Percentiles rank a stretch among this genome's conserved stretches.
Evolutionary conservation across 2,329 filamentous ascomycete genomes (phyloP).

Genomic region (Xylaria sp.): DNA sequence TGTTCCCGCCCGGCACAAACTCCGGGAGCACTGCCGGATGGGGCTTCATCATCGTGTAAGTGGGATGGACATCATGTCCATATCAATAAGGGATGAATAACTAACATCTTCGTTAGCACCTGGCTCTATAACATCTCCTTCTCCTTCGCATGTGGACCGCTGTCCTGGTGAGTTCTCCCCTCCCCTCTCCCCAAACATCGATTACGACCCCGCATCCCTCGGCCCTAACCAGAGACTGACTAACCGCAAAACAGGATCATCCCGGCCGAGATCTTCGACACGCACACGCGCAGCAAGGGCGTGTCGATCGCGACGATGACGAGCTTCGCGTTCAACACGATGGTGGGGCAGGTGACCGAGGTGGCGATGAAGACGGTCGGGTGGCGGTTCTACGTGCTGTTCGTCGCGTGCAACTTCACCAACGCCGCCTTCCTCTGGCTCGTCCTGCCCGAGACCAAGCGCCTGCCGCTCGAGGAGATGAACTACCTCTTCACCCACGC

Average conservation of each 20-base stretch:
- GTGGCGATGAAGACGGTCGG: conserved; percentile 56
- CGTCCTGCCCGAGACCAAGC: conserved; percentile 66
- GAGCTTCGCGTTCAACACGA: conserved; percentile 72
- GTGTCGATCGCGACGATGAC: conserved; percentile 75
- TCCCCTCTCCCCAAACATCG: not conserved
- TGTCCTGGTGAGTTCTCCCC: conserved; percentile 45
- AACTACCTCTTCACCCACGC: conserved; percentile 65
- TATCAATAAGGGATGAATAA: not conserved
- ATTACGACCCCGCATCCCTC: not conserved
- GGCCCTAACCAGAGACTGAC: conserved; percentile 40
- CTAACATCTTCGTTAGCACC: conserved; percentile 48
- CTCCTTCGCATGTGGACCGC: conserved; percentile 69
- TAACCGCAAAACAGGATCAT: conserved; percentile 47
- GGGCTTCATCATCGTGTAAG: conserved; percentile 70
- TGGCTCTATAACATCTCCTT: conserved; percentile 84
- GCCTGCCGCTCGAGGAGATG: conserved; percentile 68
- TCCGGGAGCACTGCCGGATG: conserved; percentile 61
- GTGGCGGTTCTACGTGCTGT: conserved; percentile 62
- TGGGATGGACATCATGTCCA: not conserved
- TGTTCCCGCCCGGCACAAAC: conserved; percentile 62
- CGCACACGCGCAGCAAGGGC: conserved; percentile 72
- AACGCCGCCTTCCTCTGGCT: conserved; percentile 58
- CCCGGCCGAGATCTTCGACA: conserved; percentile 77
- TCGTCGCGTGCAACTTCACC: conserved; percentile 64
- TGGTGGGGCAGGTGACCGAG: conserved; percentile 42